Evolutionary conservation across 2,329 filamentous ascomycete species (phyloP), one percentile per base, ranked within the genome.

Genomic region (Samsoniella hepiali): DNA sequence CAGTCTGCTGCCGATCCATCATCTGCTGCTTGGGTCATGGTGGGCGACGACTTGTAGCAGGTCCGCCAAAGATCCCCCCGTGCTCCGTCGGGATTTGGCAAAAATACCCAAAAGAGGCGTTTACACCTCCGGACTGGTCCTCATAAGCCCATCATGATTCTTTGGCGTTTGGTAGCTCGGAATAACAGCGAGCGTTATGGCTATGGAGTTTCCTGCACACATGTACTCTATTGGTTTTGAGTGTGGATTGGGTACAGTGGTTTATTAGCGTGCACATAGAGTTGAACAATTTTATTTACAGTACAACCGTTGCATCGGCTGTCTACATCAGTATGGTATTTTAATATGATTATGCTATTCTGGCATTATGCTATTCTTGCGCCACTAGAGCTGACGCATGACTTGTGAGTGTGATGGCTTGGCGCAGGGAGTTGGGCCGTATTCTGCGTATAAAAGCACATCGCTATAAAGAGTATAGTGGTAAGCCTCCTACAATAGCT

Each of bases 31-130:
- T 81, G 78, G 78, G 73, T 79, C 42, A 72, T 80, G 71, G 71
- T 81, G 68, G 76, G 74, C 70, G 77, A 79, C 74, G 79, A 74
- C 77, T 79, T 73, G 76, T 76, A 80, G 72, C 77, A 80, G 71
- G 75, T 78, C 76, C 76, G 74, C 72, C 68, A 58, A 64, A 62
- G 67, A 70, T 70, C 70, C 70, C 72, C 70, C 69, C 67, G 68
- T 67, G 65, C 62, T 58, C 68, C 68, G 64, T 65, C 65, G 66
- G 72, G 70, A 69, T 71, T 70, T 71, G 64, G 68, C 69, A 64
- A 63, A 66, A 55, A 55, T 32, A 55, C 66, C 56, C 68, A 70
- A 70, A 68, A 71, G 64, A 34, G 56, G 47, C 22, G 36, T 69
- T 69, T 69, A 69, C 65, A 70, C 69, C 71, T 68, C 68, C 72